phyloP scores from a whole-genome alignment of 2,329 filamentous ascomycete species.

The Claviceps maximensis region DNA sequence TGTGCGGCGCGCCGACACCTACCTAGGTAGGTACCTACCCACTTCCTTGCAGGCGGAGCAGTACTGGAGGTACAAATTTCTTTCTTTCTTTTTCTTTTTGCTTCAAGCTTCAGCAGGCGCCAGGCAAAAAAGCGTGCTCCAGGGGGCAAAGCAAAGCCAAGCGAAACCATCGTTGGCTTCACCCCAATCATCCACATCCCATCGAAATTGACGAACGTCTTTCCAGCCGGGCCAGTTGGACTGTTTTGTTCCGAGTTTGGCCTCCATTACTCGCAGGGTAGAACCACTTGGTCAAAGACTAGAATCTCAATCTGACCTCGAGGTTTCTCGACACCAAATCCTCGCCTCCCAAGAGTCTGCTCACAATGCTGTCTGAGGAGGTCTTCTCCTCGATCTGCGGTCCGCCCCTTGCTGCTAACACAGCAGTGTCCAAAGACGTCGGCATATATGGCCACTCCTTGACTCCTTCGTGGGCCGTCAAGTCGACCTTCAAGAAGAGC shows the following conservation, averaged over 20 bases:
- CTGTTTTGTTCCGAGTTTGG: not conserved
- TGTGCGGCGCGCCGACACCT: not conserved
- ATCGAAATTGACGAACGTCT: not conserved
- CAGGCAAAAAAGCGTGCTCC: not conserved
- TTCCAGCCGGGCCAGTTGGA: not conserved
- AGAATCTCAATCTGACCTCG: not conserved
- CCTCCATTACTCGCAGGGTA: not conserved
- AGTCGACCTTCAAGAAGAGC: constrained; percentile 81
- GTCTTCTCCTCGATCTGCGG: constrained; percentile 47
- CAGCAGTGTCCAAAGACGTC: constrained; percentile 59
- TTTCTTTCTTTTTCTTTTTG: not conserved
- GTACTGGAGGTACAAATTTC: not conserved
- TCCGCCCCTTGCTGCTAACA: constrained; percentile 45
- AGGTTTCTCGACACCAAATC: not conserved
- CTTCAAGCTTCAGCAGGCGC: not conserved
- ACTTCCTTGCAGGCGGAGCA: no score
- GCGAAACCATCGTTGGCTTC: not conserved
- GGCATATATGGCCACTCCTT: constrained; percentile 78
- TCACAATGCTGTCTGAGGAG: constrained; percentile 43
- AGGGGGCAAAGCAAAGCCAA: not conserved
- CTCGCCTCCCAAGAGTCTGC: not conserved
- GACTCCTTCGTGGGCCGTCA: constrained; percentile 63
- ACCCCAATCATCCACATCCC: not conserved
- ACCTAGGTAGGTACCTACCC: no score
- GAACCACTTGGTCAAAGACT: not conserved